Conservation (phyloP, 2,329 filamentous ascomycete species). For the Lecanicillium sp. region DNA sequence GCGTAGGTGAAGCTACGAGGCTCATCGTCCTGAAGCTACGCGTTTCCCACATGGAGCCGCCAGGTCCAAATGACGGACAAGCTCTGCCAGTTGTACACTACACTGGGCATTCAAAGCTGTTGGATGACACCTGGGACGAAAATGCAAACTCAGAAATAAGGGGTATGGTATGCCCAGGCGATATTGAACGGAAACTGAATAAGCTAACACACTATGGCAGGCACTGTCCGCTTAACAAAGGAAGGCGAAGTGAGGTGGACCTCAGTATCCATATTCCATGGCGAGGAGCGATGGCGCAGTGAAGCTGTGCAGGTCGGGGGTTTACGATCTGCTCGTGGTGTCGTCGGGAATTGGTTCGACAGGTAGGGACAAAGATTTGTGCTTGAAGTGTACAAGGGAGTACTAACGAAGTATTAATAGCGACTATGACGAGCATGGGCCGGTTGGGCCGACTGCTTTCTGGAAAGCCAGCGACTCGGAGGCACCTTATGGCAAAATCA, state of each 20-base stretch:
- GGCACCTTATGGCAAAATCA: conserved; percentile 15
- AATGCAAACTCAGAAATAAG: conserved; percentile 60
- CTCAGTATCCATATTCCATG: conserved; percentile 54
- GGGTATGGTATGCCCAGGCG: too few species aligned
- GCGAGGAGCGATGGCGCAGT: conserved; percentile 66
- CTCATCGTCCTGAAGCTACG: conserved; percentile 62
- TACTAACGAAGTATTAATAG: conserved; percentile 27
- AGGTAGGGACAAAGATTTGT: conserved; percentile 36
- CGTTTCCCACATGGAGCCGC: conserved; percentile 52
- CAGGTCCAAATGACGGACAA: conserved; percentile 49
- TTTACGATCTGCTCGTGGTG: conserved; percentile 53
- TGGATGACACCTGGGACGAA: conserved; percentile 59
- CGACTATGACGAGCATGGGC: conserved; percentile 60
- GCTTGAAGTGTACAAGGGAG: not conserved
- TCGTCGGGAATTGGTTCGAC: conserved; percentile 73
- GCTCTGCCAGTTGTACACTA: conserved; percentile 61
- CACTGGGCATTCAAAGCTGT: conserved; percentile 49
- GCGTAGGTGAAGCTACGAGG: conserved; percentile 59
- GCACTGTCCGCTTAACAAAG: conserved; percentile 56
- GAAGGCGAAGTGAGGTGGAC: conserved; percentile 72
- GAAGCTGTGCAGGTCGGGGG: conserved; percentile 72
- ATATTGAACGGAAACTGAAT: conserved; percentile 15
- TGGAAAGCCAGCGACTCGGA: conserved; percentile 61
- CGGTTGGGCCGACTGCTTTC: conserved; percentile 67
- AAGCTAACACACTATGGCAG: conserved; percentile 26